Percentiles rank a stretch among this genome's conserved stretches.
These are phyloP conservation scores for Alloteropsis semialata DNA, from an alignment of 176 grass and related monocot genomes.

Conservation along the genomic window DNA sequence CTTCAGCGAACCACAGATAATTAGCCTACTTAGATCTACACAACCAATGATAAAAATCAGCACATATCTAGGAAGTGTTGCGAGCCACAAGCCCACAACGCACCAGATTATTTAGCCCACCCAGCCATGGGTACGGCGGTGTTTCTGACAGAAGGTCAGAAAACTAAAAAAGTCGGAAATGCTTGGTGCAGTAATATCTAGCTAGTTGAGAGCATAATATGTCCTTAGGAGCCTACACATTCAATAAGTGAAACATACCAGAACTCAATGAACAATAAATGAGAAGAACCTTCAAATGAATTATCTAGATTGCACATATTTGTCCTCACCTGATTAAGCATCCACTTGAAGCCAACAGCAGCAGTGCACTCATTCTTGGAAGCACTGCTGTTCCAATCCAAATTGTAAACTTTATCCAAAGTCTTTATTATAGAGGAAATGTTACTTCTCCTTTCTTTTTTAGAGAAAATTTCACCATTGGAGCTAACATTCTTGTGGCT, in stretches of 20 bases:
- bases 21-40: neutral
- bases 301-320: neutral
- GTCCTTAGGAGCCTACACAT: neutral
- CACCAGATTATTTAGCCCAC: neutral
- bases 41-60: neutral
- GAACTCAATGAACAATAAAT: neutral
- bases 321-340: conserved; percentile 90
- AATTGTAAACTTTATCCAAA: conserved; percentile 80
- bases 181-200: neutral
- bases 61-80: neutral
- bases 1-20: too few species aligned
- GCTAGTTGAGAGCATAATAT: neutral
- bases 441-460: conserved; percentile 76
- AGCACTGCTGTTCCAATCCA: conserved; percentile 92
- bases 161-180: neutral
- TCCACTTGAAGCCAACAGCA: conserved; percentile 92
- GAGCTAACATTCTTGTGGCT: conserved; percentile 91
- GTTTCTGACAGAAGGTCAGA: neutral
- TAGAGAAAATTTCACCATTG: conserved; percentile 90
- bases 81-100: neutral
- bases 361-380: conserved; percentile 92
- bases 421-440: conserved; percentile 71
- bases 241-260: neutral
- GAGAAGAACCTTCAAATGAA: neutral
- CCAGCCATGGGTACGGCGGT: neutral